These are phyloP conservation scores for Yamadazyma atlantica DNA, from an alignment of 1,139 yeast species.

Conservation along the genomic window DNA sequence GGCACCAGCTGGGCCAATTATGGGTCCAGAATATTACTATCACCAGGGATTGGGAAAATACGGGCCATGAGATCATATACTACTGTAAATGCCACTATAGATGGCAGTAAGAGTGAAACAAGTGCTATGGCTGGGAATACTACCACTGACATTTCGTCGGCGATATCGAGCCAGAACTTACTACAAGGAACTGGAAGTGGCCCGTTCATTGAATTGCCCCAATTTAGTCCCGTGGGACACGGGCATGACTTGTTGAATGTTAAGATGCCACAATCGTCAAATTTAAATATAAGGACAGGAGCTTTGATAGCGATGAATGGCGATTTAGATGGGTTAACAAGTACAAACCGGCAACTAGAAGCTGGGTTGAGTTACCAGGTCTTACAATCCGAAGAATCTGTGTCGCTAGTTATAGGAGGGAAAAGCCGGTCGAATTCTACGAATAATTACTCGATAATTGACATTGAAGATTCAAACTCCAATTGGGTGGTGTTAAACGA, in stretches of 20 bases:
- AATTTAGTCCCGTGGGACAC: slow-evolving; percentile 32
- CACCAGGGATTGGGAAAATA: no score
- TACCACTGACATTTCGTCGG: slow-evolving; percentile 8
- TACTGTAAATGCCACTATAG: no score
- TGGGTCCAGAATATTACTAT: no score
- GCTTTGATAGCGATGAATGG: slow-evolving; percentile 38
- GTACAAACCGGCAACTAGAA: slow-evolving; percentile 16
- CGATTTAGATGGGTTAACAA: slow-evolving; percentile 20
- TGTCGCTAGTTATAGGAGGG: slow-evolving; percentile 33
- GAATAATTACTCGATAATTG: slow-evolving; percentile 27
- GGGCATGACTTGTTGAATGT: slow-evolving; percentile 33
- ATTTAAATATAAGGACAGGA: slow-evolving; percentile 30
- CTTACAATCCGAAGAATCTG: slow-evolving; percentile 22
- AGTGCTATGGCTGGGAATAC: neutral
- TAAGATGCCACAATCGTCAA: slow-evolving; percentile 34
- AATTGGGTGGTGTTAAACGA: slow-evolving; percentile 39
- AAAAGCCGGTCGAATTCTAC: slow-evolving; percentile 13
- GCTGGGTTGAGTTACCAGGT: slow-evolving; percentile 25
- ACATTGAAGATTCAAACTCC: slow-evolving; percentile 17
- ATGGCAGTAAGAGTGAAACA: no score
- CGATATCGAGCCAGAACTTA: slow-evolving; percentile 15
- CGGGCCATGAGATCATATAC: no score
- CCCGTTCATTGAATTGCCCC: slow-evolving; percentile 41
- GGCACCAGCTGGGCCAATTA: no score
- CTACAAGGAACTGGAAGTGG: slow-evolving; percentile 36